phyloP scores from a whole-genome alignment of 2,329 filamentous ascomycete species.

The Claviceps sp. region DNA sequence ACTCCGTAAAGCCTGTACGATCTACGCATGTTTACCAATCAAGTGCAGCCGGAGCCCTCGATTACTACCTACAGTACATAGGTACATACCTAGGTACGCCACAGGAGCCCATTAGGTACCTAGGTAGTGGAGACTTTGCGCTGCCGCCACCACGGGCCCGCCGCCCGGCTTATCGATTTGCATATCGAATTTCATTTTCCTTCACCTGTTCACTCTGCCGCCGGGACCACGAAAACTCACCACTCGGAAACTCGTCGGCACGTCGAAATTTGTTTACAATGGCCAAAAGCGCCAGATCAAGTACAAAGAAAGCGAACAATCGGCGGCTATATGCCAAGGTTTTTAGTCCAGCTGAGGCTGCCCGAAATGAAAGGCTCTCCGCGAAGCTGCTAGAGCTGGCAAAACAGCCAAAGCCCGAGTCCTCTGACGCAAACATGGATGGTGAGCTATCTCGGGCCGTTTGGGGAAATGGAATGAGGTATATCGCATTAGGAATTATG shows the following conservation, averaged over 20 bases:
- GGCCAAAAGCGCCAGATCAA: slow-evolving; percentile 79
- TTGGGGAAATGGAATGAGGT: neutral
- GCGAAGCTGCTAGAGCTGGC: slow-evolving; percentile 75
- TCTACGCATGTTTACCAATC: too few species aligned
- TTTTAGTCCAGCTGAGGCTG: slow-evolving; percentile 71
- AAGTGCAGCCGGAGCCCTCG: too few species aligned
- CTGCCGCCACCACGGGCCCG: neutral
- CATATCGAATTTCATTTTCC: neutral
- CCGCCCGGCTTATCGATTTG: neutral
- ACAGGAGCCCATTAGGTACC: neutral
- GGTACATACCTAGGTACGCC: neutral
- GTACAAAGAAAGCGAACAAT: slow-evolving; percentile 71
- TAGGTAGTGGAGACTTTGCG: too few species aligned
- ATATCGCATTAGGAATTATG: neutral
- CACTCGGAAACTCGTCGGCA: neutral
- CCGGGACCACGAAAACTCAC: neutral
- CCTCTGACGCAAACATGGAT: slow-evolving; percentile 36
- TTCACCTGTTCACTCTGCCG: neutral
- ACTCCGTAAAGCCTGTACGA: too few species aligned
- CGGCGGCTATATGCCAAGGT: slow-evolving; percentile 64
- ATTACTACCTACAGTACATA: too few species aligned
- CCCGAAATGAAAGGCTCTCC: slow-evolving; percentile 69
- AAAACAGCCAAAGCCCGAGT: slow-evolving; percentile 57
- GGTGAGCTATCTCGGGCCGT: slow-evolving; percentile 14
- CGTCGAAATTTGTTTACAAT: slow-evolving; percentile 33